Evolutionary conservation across 345 rosid species (phyloP).

Genomic region (Eucalyptus fibrosa): DNA sequence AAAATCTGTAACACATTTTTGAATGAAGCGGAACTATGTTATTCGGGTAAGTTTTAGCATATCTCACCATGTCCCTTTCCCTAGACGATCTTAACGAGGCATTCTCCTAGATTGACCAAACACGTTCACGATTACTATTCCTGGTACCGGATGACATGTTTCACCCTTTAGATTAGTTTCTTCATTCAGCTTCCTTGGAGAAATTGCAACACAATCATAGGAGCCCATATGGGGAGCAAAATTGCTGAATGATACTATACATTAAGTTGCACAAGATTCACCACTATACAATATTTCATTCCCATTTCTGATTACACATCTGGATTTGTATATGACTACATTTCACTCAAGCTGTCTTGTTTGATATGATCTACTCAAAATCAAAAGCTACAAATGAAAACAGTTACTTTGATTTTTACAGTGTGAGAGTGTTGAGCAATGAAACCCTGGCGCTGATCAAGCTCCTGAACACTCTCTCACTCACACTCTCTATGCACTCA

Average conservation of each 20-base stretch:
- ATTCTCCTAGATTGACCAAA: not conserved
- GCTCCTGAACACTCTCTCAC: conserved; percentile 38
- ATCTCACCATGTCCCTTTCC: not conserved
- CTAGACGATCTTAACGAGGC: not conserved
- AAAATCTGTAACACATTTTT: not conserved
- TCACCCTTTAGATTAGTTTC: not conserved
- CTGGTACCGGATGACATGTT: not conserved
- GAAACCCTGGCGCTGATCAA: conserved; percentile 46
- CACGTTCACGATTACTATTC: not conserved
- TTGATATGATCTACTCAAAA: not conserved
- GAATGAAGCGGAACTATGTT: not conserved
- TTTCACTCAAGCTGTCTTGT: not conserved
- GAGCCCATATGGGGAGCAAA: not conserved
- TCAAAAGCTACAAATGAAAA: not conserved
- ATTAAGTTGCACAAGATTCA: not conserved
- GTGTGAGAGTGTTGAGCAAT: conserved; percentile 38
- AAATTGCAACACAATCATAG: not conserved
- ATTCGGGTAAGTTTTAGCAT: not conserved
- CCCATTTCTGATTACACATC: not conserved
- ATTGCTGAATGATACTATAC: not conserved
- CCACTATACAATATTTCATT: not conserved
- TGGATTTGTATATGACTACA: not conserved
- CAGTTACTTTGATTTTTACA: not conserved
- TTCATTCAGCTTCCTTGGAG: not conserved
- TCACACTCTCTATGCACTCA: conserved; percentile 11